Conservation (phyloP, 768 basidiomycete species). For the Mycena sanguinolenta region DNA sequence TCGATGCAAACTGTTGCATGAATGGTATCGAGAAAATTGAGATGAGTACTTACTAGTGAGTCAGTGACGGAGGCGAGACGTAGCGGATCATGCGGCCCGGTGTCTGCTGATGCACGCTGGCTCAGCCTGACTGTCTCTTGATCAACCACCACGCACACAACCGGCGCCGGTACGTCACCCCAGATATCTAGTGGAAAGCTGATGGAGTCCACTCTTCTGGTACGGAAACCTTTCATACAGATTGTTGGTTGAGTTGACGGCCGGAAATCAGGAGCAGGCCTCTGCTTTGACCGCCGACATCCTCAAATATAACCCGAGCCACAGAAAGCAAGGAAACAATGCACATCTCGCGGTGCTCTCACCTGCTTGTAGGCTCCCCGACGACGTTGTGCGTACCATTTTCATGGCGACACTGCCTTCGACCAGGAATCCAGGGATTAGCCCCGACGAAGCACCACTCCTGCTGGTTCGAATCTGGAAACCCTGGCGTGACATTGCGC, state of each 20-base stretch:
- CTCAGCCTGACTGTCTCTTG: too few relatives aligned
- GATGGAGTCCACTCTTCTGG: neutral
- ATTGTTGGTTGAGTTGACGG: neutral
- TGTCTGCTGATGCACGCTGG: too few relatives aligned
- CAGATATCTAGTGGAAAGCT: neutral
- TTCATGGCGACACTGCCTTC: neutral
- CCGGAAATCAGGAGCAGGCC: neutral
- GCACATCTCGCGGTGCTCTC: neutral
- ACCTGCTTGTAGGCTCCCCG: neutral
- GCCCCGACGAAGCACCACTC: neutral
- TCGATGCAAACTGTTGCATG: too few relatives aligned
- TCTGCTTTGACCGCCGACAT: neutral
- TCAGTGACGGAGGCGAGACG: too few relatives aligned
- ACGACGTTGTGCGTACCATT: neutral
- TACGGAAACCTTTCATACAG: neutral
- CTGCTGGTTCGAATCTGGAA: neutral
- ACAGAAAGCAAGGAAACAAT: neutral
- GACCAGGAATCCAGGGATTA: neutral
- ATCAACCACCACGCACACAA: neutral
- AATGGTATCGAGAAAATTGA: too few relatives aligned
- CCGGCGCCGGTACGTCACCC: too few relatives aligned
- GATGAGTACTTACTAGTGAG: too few relatives aligned
- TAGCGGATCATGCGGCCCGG: too few relatives aligned
- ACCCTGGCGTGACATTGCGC: neutral
- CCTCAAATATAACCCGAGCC: neutral